Evolutionary conservation across 2,329 filamentous ascomycete species (phyloP).

Genomic region (Coniochaeta sp.): DNA sequence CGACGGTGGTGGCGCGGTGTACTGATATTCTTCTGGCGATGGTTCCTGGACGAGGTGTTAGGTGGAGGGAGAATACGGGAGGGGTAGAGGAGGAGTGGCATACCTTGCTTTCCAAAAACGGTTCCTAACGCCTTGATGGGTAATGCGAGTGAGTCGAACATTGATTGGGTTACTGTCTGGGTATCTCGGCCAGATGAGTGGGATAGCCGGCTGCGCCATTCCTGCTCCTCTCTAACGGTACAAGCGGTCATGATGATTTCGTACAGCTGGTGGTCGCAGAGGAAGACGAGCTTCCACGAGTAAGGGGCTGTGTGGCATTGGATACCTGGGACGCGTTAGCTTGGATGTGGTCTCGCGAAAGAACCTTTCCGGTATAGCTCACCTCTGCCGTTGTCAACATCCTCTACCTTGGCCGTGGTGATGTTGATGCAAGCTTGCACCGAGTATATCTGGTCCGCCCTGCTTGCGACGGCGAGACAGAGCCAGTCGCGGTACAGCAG

Average conservation of each 20-base stretch:
- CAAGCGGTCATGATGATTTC: constrained; percentile 86
- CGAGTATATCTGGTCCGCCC: constrained; percentile 60
- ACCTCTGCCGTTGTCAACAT: constrained; percentile 71
- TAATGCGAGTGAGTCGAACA: constrained; percentile 59
- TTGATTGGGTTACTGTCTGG: constrained; percentile 35
- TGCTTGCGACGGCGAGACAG: constrained; percentile 63
- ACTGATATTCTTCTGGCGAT: constrained; percentile 67
- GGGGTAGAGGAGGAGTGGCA: constrained; percentile 5
- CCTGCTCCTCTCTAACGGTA: constrained; percentile 67
- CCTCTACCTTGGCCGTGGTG: constrained; percentile 58
- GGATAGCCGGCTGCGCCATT: constrained; percentile 68
- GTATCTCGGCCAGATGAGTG: constrained; percentile 42
- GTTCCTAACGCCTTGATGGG: constrained; percentile 68
- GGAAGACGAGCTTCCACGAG: constrained; percentile 89
- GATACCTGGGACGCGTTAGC: constrained; percentile 52
- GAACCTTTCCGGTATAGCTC: constrained; percentile 6
- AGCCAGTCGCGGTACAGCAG: constrained; percentile 77
- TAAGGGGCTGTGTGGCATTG: constrained; percentile 82
- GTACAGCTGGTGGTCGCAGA: constrained; percentile 67
- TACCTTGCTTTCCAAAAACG: constrained; percentile 67
- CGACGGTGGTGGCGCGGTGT: constrained; percentile 68
- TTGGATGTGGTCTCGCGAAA: not conserved
- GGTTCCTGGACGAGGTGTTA: constrained; percentile 37
- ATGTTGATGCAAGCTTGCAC: constrained; percentile 70
- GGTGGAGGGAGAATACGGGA: not conserved